Base-by-base conservation (phyloP, 345 rosid species). In the Firmiana major region DNA sequence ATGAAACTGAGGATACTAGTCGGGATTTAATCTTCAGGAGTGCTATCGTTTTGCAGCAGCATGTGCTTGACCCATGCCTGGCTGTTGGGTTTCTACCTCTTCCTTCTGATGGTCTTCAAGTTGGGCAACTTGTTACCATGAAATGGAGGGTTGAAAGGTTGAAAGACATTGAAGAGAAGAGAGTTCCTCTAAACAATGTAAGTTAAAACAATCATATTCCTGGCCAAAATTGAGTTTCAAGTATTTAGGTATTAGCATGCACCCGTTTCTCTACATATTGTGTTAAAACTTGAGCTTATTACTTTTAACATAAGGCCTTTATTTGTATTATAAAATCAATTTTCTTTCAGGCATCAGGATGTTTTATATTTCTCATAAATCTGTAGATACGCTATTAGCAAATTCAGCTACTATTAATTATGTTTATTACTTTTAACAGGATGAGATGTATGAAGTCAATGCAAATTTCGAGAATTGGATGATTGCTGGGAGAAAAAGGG, bases 401-500 rank as follows among this genome's bases (percentile, higher is more conserved):
- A 45, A 11, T 57, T 73, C 36, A 11, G 69, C 55, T 42, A 9
- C 54, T 21, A 48, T 24, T 58, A 51, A 15, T 36, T 15, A 2
- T 72, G 16, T 70, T 60, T 81, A 38, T 75, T 71, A 38, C 40
- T 36, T 78, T 71, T 79, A 54, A 71, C 88, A 96, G 95, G 95
- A 87, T 71, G 98, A 92, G 84, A 86, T 96, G 19, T 96, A 89
- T 69, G 98, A 96, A 87, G 92, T 96, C 45, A 83, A 82, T 83
- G 97, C 94, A 66, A 88, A 89, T 80, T 81, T 90, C 5, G 86
- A 86, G 73, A 92, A 85, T 77, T 96, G 99, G 99, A 96, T 96
- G 99, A 90, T 93, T 75, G 97, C 99, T 48, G 99, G 99, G 69
- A 87, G 98, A 85, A 96, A 93, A 84, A 89, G 97, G 79, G 99